These are phyloP conservation scores for Corymbia calophylla DNA, from an alignment of 441 rosid genomes.

Conservation along the genomic window DNA sequence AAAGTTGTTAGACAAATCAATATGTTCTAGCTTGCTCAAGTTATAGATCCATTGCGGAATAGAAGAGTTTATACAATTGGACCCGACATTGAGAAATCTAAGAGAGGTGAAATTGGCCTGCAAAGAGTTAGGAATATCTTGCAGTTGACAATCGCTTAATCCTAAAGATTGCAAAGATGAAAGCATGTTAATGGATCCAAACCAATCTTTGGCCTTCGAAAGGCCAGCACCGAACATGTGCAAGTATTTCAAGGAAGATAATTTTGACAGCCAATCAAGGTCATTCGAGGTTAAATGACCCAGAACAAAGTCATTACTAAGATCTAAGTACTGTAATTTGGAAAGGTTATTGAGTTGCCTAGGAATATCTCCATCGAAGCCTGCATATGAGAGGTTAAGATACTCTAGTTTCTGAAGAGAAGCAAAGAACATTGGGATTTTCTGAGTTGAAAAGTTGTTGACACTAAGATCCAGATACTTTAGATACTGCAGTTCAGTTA, in stretches of 20 bases:
- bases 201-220: neutral
- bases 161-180: neutral
- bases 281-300: fast-evolving
- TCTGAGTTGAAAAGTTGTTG: neutral
- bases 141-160: fast-evolving
- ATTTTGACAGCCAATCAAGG: neutral
- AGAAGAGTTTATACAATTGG: fast-evolving
- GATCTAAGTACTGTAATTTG: neutral
- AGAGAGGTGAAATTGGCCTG: neutral
- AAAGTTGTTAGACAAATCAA: neutral
- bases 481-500: fast-evolving
- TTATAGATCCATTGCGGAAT: neutral
- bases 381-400: neutral
- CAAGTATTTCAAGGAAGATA: neutral
- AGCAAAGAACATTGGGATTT: neutral
- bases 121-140: neutral
- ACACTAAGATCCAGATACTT: neutral
- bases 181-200: neutral
- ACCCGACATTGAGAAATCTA: fast-evolving
- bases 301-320: fast-evolving
- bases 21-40: neutral
- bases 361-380: neutral
- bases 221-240: fast-evolving
- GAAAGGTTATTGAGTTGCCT: neutral
- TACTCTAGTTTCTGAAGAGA: neutral